Conservation (phyloP, 2,329 filamentous ascomycete species). For the Chalaropsis ovoidea region DNA sequence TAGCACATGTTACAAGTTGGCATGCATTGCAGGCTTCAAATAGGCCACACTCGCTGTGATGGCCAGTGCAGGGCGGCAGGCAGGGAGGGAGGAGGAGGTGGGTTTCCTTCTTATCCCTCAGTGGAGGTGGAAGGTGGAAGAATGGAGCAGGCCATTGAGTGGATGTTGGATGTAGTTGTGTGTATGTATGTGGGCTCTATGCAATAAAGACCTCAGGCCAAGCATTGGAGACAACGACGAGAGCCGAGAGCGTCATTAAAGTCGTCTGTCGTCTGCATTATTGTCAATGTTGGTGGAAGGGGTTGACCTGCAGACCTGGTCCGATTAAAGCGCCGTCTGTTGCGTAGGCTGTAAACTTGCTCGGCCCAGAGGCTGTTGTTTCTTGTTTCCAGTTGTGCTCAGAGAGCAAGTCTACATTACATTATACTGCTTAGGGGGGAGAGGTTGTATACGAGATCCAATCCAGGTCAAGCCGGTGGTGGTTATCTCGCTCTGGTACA, state of each 20-base stretch:
- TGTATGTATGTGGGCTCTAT: background rate
- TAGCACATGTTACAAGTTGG: background rate
- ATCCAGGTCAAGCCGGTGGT: too few species aligned
- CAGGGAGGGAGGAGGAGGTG: background rate
- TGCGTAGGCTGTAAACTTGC: background rate
- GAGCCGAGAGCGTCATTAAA: background rate
- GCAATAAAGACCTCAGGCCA: constrained; percentile 1
- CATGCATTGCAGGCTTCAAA: background rate
- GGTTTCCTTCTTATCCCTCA: background rate
- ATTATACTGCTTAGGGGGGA: too few species aligned
- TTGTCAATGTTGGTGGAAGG: background rate
- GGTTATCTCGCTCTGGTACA: background rate
- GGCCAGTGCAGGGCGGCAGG: background rate
- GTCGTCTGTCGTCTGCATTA: background rate
- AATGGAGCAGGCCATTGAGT: background rate
- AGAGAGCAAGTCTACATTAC: too few species aligned
- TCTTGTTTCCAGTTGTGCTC: background rate
- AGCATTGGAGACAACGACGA: background rate
- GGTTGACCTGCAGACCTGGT: background rate
- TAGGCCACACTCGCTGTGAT: background rate
- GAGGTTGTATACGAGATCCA: too few species aligned
- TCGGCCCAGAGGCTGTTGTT: background rate
- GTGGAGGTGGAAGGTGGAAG: background rate
- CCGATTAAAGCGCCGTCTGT: background rate
- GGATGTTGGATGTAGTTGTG: too few species aligned